These are phyloP conservation scores for Rubroshorea leprosula DNA, from an alignment of 345 rosid species.

Conservation along the genomic window DNA sequence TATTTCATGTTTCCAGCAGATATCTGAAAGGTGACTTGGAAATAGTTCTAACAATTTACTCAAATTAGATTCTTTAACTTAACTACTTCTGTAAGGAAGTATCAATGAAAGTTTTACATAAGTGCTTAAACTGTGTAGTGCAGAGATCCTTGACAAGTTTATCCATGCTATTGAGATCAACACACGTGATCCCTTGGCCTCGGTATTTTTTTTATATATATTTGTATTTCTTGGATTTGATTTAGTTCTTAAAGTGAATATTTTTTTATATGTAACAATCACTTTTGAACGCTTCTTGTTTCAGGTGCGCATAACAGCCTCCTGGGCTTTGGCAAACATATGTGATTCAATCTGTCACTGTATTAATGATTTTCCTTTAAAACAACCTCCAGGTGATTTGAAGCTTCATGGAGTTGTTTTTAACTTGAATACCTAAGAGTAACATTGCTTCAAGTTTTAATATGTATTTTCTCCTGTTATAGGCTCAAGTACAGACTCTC, in stretches of 20 bases:
- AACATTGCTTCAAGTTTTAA: conserved; percentile 12
- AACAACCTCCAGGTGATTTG: conserved; percentile 31
- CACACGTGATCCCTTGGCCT: conserved; percentile 54
- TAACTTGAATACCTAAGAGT: neutral
- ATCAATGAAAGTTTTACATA: conserved; percentile 23
- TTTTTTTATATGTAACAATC: conserved; percentile 16
- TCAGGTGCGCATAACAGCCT: conserved; percentile 84
- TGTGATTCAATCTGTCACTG: conserved; percentile 69
- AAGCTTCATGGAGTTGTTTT: conserved; percentile 6
- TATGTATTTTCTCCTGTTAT: conserved; percentile 13
- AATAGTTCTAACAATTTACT: neutral
- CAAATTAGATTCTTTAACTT: conserved; percentile 9
- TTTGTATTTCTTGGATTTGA: conserved; percentile 10
- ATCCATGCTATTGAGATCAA: conserved; percentile 70
- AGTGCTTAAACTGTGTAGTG: conserved; percentile 52
- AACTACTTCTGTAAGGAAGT: conserved; percentile 10
- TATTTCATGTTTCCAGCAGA: conserved; percentile 68
- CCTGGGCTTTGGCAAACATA: conserved; percentile 94
- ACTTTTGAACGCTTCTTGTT: conserved; percentile 19
- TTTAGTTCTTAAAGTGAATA: conserved; percentile 11
- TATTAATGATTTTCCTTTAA: conserved; percentile 36
- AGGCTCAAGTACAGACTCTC: conserved; percentile 36
- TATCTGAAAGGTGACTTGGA: conserved; percentile 52
- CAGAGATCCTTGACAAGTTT: conserved; percentile 65
- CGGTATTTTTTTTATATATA: conserved; percentile 39